These are phyloP conservation scores for Chlorophyllum brunneum DNA, from an alignment of 768 basidiomycete genomes.

Conservation along the genomic window DNA sequence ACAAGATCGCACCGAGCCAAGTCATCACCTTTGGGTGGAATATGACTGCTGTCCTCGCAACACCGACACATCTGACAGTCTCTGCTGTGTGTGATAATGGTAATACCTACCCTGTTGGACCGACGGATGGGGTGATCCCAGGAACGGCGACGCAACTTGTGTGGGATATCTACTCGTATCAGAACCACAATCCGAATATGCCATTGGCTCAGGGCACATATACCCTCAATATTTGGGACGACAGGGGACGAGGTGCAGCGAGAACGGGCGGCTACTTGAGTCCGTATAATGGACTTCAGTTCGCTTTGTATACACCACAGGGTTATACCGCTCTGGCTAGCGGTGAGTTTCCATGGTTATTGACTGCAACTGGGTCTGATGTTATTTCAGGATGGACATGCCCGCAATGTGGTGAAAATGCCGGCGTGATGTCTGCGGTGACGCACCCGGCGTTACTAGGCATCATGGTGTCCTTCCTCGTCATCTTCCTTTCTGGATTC, in stretches of 20 bases:
- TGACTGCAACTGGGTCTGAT: not conserved
- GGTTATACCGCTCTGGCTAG: constrained; percentile 58
- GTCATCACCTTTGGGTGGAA: constrained; percentile 91
- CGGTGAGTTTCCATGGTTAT: constrained; percentile 19
- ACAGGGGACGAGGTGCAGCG: constrained; percentile 63
- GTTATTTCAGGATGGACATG: constrained; percentile 54
- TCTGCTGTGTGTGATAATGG: constrained; percentile 82
- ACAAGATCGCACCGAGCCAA: constrained; percentile 75
- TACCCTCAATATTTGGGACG: constrained; percentile 77
- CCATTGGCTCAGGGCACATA: constrained; percentile 77
- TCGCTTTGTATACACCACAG: constrained; percentile 82
- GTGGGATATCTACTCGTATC: constrained; percentile 81
- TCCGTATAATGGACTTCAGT: constrained; percentile 66
- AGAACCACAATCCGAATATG: constrained; percentile 52
- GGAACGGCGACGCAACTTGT: constrained; percentile 68
- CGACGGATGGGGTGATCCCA: constrained; percentile 64
- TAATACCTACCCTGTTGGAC: constrained; percentile 86
- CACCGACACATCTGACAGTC: constrained; percentile 74
- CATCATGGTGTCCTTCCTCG: constrained; percentile 50
- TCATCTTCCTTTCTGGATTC: constrained; percentile 67
- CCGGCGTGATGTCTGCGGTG: constrained; percentile 31
- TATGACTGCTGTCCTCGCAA: constrained; percentile 67
- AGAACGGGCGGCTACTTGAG: constrained; percentile 61
- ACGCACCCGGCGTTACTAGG: constrained; percentile 55
- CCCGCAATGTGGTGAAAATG: constrained; percentile 33